Percentiles rank a stretch among this genome's conserved stretches.
Evolutionary conservation across 1,139 yeast genomes (phyloP).

Genomic region (Yamadazyma dendronema): DNA sequence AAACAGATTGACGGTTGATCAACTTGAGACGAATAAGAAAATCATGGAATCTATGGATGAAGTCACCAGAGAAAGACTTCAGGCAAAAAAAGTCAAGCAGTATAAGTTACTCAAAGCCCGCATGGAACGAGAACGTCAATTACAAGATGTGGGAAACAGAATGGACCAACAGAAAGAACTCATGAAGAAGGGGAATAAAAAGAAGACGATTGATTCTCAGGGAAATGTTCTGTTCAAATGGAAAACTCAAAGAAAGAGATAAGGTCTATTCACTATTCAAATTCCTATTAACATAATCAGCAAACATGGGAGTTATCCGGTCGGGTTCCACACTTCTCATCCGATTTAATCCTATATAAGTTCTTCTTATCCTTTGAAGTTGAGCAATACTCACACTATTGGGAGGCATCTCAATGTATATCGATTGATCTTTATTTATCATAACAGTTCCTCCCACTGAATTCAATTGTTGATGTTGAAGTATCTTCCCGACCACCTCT

Average conservation of each 20-base stretch:
- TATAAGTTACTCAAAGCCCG: slow-evolving; percentile 55
- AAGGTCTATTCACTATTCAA: slow-evolving; percentile 29
- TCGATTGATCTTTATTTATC: slow-evolving; percentile 34
- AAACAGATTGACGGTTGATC: slow-evolving; percentile 66
- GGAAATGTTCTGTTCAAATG: slow-evolving; percentile 81
- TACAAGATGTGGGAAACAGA: slow-evolving; percentile 64
- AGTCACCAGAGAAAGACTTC: slow-evolving; percentile 41
- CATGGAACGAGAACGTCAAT: slow-evolving; percentile 64
- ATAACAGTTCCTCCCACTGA: slow-evolving; percentile 51
- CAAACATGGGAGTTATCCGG: slow-evolving; percentile 69
- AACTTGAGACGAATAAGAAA: slow-evolving; percentile 45
- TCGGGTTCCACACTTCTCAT: slow-evolving; percentile 69
- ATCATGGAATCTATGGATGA: slow-evolving; percentile 28
- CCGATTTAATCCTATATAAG: slow-evolving; percentile 75
- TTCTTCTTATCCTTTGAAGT: slow-evolving; percentile 78
- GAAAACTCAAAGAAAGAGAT: slow-evolving; percentile 82
- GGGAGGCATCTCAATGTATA: slow-evolving; percentile 62
- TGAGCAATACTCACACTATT: slow-evolving; percentile 68
- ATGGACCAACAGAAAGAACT: slow-evolving; percentile 80
- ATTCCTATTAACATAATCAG: slow-evolving; percentile 66
- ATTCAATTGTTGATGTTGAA: slow-evolving; percentile 60
- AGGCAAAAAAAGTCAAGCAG: slow-evolving; percentile 58
- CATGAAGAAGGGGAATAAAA: slow-evolving; percentile 87
- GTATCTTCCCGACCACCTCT: slow-evolving; percentile 53
- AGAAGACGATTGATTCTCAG: slow-evolving; percentile 61